A percentile compares a stretch with the other conserved stretches of the same genome.
Evolutionary conservation across 768 basidiomycete species (phyloP).

Genomic region (Rossbeevera mucosa): DNA sequence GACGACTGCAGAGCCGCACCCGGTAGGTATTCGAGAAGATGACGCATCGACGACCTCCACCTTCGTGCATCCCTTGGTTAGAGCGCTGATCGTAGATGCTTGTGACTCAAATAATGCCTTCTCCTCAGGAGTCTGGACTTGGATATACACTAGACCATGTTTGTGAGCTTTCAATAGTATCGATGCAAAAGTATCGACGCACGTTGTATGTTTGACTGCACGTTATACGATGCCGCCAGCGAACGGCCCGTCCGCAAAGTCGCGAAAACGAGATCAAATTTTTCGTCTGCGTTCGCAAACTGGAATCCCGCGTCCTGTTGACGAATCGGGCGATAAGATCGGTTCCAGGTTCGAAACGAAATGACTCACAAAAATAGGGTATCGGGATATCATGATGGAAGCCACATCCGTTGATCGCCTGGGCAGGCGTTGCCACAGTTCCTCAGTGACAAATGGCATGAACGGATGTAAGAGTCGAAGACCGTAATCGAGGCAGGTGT

Average conservation of each 20-base stretch:
- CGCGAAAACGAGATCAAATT: constrained; percentile 82
- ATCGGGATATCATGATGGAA: constrained; percentile 87
- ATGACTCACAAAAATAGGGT: constrained; percentile 69
- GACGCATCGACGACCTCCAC: constrained; percentile 61
- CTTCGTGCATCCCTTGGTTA: constrained; percentile 86
- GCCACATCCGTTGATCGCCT: constrained; percentile 74
- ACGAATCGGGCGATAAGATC: background rate
- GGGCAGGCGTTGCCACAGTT: constrained; percentile 95
- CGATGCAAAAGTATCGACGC: background rate
- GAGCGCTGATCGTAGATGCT: constrained; percentile 64
- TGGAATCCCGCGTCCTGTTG: constrained; percentile 56
- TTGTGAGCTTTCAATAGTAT: background rate
- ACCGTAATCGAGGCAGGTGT: constrained; percentile 90
- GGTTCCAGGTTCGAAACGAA: background rate
- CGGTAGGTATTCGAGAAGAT: constrained; percentile 58
- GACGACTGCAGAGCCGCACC: constrained; percentile 83
- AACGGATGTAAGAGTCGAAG: constrained; percentile 91
- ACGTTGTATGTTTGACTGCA: constrained; percentile 66
- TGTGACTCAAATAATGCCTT: constrained; percentile 69
- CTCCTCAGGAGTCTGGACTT: constrained; percentile 59
- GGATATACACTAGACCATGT: constrained; percentile 60
- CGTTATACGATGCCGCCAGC: constrained; percentile 72
- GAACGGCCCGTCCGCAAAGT: constrained; percentile 56
- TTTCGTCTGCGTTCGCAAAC: constrained; percentile 69
- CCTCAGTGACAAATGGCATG: constrained; percentile 99